Evolutionary conservation across 345 rosid species (phyloP).

Genomic region (Toxicodendron radicans): DNA sequence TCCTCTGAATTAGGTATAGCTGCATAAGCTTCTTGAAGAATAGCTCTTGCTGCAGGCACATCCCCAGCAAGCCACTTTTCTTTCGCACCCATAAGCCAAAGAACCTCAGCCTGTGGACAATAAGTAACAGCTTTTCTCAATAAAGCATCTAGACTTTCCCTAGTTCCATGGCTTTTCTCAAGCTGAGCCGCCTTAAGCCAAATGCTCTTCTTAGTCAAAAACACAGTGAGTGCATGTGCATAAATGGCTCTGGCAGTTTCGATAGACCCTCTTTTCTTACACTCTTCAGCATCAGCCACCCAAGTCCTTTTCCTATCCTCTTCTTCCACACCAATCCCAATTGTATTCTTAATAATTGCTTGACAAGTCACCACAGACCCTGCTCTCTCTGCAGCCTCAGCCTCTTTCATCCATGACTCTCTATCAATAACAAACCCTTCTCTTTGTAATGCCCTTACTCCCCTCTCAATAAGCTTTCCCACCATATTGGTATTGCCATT

Average conservation of each 20-base stretch:
- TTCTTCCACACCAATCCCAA: conserved; percentile 90
- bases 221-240: conserved; percentile 77
- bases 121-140: conserved; percentile 83
- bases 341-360: conserved; percentile 69
- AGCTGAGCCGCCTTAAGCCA: conserved; percentile 96
- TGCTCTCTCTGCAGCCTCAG: conserved; percentile 85
- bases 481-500: conserved; percentile 76
- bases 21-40: conserved; percentile 91
- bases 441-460: conserved; percentile 79
- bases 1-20: conserved; percentile 93
- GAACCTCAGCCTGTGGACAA: conserved; percentile 90
- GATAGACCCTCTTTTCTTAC: conserved; percentile 84
- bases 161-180: conserved; percentile 91
- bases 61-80: conserved; percentile 99
- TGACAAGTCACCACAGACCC: conserved; percentile 86
- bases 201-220: conserved; percentile 91
- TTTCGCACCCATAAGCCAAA: conserved; percentile 98
- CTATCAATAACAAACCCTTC: conserved; percentile 87
- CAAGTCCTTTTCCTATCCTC: conserved; percentile 97
- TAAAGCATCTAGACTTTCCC: conserved; percentile 87
- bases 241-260: conserved; percentile 95
- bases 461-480: conserved; percentile 87
- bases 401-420: conserved; percentile 94
- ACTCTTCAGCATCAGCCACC: conserved; percentile 99
- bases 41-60: conserved; percentile 89